Evolutionary conservation across 352 stramenopile genomes (phyloP), one percentile per base, ranked within the genome.

Genomic region (Pythium angustatum): DNA sequence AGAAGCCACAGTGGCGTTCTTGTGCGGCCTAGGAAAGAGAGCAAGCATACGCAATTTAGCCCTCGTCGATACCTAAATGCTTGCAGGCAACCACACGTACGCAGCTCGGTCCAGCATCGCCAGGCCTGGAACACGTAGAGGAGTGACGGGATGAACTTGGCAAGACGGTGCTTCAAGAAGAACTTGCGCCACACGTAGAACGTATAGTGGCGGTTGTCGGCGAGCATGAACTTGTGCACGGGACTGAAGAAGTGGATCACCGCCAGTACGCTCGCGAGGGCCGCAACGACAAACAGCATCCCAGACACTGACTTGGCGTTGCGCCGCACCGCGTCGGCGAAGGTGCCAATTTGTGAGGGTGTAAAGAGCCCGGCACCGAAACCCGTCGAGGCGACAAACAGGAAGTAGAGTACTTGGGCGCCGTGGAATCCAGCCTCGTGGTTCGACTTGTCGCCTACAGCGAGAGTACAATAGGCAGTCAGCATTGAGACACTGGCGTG

Each of bases 121-220:
- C 87, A 94, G 2, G 77, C 77, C 6, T 75, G 75, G 54, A 82
- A 87, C 0, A 92, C 43, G 38, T 96, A 96, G 11, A 90, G 38
- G 30, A 79, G 66, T 0, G 55, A 58, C 14, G 79, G 83, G 19
- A 90, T 58, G 33, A 88, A 91, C 64, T 93, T 93, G 52, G 79
- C 83, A 15, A 90, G 40, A 0, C 62, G 49, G 45, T 94, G 85
- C 44, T 88, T 88, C 5, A 85, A 72, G 52, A 94, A 96, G 47
- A 96, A 87, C 62, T 91, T 92, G 17, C 82, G 71, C 91, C 91
- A 98, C 22, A 97, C 38, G 72, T 98, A 97, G 59, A 98, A 98
- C 10, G 86, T 96, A 66, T 96, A 97, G 68, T 98, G 90, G 9
- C 91, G 85, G 60, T 98, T 98, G 73, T 98, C 91, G 33, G 87